Evolutionary conservation across 495 filamentous ascomycete genomes (phyloP).

Genomic region (Jackrogersella minutella): DNA sequence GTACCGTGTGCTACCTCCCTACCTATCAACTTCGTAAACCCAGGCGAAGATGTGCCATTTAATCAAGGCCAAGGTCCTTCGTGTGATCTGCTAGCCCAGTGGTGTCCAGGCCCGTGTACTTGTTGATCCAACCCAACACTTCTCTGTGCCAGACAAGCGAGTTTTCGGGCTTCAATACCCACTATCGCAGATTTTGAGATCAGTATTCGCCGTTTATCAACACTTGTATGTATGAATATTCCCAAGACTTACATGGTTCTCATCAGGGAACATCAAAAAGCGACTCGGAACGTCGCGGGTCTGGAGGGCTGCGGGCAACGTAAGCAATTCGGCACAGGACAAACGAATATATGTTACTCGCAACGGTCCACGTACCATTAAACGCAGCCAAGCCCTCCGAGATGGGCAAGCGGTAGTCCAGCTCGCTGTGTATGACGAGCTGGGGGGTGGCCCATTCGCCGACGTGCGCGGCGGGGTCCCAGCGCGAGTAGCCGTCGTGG

Average conservation of each 20-base stretch:
- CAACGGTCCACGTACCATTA: constrained; percentile 56
- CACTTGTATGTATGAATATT: neutral
- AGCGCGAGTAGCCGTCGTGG: constrained; percentile 74
- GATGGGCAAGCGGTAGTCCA: constrained; percentile 89
- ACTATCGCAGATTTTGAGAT: no score
- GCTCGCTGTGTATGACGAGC: constrained; percentile 87
- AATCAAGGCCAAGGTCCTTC: constrained; percentile 19
- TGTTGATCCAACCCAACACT: constrained; percentile 90
- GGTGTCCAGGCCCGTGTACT: constrained; percentile 67
- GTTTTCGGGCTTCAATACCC: constrained; percentile 93
- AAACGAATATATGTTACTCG: no score
- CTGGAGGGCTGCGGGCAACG: constrained; percentile 70
- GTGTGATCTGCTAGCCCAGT: constrained; percentile 25
- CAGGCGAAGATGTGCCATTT: neutral
- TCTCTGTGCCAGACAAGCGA: constrained; percentile 89
- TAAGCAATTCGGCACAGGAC: neutral
- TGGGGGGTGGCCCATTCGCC: constrained; percentile 83
- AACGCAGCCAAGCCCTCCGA: constrained; percentile 86
- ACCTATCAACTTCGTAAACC: neutral
- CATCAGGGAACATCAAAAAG: constrained; percentile 85
- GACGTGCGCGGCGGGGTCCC: constrained; percentile 77
- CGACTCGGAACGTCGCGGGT: constrained; percentile 72
- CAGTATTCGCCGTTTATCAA: no score
- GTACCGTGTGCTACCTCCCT: no score
- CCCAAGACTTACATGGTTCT: constrained; percentile 63